phyloP scores from a whole-genome alignment of 192 early-diverging fungal species.

The Coemansia sp. region DNA sequence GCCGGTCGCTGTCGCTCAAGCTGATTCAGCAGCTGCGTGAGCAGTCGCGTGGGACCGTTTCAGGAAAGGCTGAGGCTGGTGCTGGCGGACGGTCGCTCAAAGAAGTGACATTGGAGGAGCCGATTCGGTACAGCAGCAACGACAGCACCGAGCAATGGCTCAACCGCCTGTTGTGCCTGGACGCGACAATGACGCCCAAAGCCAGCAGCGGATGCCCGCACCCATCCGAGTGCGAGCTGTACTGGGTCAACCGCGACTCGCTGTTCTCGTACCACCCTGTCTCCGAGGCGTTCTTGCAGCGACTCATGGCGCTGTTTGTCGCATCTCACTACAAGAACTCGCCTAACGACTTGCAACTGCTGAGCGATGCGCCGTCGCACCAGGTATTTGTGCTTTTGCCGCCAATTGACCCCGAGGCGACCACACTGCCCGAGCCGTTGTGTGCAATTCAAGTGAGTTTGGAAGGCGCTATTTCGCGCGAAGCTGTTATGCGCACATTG shows the following conservation, averaged over 20 bases:
- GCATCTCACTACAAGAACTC: constrained; percentile 99
- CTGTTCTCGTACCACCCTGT: constrained; percentile 98
- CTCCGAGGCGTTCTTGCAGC: constrained; percentile 93
- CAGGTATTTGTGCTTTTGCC: constrained; percentile 96
- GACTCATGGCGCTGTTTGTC: constrained; percentile 96
- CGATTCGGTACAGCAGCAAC: constrained; percentile 86
- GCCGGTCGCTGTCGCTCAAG: constrained; percentile 93
- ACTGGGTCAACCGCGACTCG: constrained; percentile 96
- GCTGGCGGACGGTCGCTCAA: constrained; percentile 72
- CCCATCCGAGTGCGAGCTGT: constrained; percentile 91
- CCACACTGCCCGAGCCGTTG: constrained; percentile 87
- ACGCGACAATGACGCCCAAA: constrained; percentile 72
- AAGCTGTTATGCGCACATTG: constrained; percentile 78
- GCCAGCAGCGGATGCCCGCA: constrained; percentile 85
- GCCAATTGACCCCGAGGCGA: constrained; percentile 69
- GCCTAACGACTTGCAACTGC: constrained; percentile 95
- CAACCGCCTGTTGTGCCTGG: constrained; percentile 91
- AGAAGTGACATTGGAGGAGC: constrained; percentile 91
- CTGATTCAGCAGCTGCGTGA: constrained; percentile 93
- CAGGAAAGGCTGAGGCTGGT: constrained; percentile 36
- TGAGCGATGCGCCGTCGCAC: constrained; percentile 98
- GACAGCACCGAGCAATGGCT: constrained; percentile 96
- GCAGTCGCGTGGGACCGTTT: constrained; percentile 73
- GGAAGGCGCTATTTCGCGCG: constrained; percentile 92
- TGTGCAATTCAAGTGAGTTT: constrained; percentile 86